phyloP scores from a whole-genome alignment of 78 protist genomes.

The slime mould (Dictyostelium discoideum) region DNA sequence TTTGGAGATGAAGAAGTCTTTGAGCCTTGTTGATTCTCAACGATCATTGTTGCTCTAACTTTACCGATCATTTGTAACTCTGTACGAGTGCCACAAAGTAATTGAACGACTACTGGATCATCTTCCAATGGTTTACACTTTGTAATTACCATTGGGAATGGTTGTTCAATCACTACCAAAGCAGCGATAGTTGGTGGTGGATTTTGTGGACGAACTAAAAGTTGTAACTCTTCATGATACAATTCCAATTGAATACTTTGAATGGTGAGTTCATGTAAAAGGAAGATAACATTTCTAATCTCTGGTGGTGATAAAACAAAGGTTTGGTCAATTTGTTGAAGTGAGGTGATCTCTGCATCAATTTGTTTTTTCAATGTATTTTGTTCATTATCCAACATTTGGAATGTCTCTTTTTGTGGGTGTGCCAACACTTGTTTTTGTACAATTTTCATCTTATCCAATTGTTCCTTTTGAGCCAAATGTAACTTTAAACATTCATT shows the following conservation, averaged over 20 bases:
- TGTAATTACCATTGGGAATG: slow-evolving; percentile 83
- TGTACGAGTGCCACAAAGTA: slow-evolving; percentile 68
- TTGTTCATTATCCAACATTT: slow-evolving; percentile 76
- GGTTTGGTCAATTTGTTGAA: slow-evolving; percentile 75
- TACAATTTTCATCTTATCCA: slow-evolving; percentile 71
- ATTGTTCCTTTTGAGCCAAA: slow-evolving; percentile 74
- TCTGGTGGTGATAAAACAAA: slow-evolving; percentile 63
- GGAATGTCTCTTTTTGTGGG: slow-evolving; percentile 70
- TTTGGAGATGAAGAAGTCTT: slow-evolving; percentile 47
- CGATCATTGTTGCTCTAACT: slow-evolving; percentile 71
- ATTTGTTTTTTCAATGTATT: slow-evolving; percentile 70
- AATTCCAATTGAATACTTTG: slow-evolving; percentile 77
- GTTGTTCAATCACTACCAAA: slow-evolving; percentile 78
- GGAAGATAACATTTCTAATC: slow-evolving; percentile 57
- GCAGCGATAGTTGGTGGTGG: slow-evolving; percentile 82
- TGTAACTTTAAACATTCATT: slow-evolving; percentile 69
- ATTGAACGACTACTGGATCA: slow-evolving; percentile 80
- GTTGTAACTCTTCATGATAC: slow-evolving; percentile 76
- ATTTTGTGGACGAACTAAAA: slow-evolving; percentile 56
- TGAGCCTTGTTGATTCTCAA: slow-evolving; percentile 78
- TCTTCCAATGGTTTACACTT: slow-evolving; percentile 81
- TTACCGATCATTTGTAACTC: slow-evolving; percentile 71
- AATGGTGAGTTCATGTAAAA: slow-evolving; percentile 67
- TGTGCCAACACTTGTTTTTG: slow-evolving; percentile 77
- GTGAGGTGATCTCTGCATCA: slow-evolving; percentile 57